Base-by-base conservation (phyloP, 495 filamentous ascomycete species). In the Neurospora sp. region DNA sequence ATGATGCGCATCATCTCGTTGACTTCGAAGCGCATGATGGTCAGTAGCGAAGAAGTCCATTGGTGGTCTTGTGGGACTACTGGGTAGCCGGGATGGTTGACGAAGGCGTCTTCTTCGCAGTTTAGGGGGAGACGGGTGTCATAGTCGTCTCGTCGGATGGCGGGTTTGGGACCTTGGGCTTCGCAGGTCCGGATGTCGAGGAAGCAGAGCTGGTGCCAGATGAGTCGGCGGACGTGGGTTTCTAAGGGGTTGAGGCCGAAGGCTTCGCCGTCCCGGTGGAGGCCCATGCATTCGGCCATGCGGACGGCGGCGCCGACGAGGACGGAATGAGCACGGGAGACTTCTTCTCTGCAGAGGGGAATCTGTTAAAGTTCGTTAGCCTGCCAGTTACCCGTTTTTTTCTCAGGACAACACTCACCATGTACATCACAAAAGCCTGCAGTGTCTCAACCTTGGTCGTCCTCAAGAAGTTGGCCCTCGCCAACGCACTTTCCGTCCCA, bases 121-220 rank as follows among this genome's bases (percentile, higher is more conserved):
- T 93, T 92, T 8, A 91, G 78, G 12, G 91, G 91, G 27, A 90
- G 82, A 41, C 86, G 84, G 1, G 91, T 92, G 76, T 92, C 90
- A 76, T 89, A 93, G 71, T 93, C 91, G n/a, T 92, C 90, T 16
- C 83, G 79, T 6, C 90, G 87, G 70, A 94, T 92, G 71, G 86
- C 83, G 4, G 86, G 89, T 69, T 83, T 89, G 39, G 91, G 92
- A 0, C 92, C 93, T 74, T 92, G 90, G 16, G 90, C 88, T 79
- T 95, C 92, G 73, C 90, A 92, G 4, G 92, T 90, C 66, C 91
- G 86, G 62, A 92, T 88, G 79, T 96, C 92, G 11, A 96, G 84
- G 74, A 92, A 88, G 78, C 89, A 92, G 16, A 94, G 81, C 74
- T 90, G 87, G 79, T 92, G 90, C 92, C 92, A 95, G 18, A 92